A percentile compares a stretch with the other conserved stretches of the same genome.
phyloP scores from a whole-genome alignment of 371 early-diverging fungal genomes.

The Mucor irregularis region DNA sequence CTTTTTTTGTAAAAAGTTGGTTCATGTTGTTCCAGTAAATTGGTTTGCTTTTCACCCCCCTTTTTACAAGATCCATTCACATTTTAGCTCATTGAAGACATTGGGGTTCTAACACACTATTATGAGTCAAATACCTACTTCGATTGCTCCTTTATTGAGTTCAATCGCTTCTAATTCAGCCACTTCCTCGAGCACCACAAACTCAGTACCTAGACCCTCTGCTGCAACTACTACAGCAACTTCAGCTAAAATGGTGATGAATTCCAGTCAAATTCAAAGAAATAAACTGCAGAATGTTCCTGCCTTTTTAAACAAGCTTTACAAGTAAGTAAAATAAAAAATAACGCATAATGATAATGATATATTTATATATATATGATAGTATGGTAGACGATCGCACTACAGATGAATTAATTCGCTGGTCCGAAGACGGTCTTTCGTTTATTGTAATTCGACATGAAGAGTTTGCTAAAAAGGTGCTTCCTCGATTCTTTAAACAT shows the following conservation, averaged over 20 bases:
- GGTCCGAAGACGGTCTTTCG: slow-evolving; percentile 77
- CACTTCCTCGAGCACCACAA: neutral
- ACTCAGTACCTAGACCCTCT: neutral
- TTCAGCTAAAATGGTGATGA: slow-evolving; percentile 22
- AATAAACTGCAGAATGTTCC: slow-evolving; percentile 68
- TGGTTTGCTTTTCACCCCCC: too few species aligned
- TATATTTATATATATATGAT: neutral
- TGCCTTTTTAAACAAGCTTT: slow-evolving; percentile 87
- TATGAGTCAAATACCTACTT: slow-evolving; percentile 25
- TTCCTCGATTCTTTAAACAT: slow-evolving; percentile 92
- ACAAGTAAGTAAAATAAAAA: slow-evolving; percentile 52
- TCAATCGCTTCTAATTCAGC: slow-evolving; percentile 16
- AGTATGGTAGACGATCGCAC: slow-evolving; percentile 73
- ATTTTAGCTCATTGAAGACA: too few species aligned
- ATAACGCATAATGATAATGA: neutral
- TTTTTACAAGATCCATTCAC: too few species aligned
- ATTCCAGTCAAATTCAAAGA: slow-evolving; percentile 27
- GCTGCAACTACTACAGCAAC: neutral
- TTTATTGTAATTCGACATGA: slow-evolving; percentile 71
- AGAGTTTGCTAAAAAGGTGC: slow-evolving; percentile 83
- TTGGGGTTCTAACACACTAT: too few species aligned
- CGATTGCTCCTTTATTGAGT: slow-evolving; percentile 18
- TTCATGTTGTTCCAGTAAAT: too few species aligned
- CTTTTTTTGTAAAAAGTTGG: too few species aligned
- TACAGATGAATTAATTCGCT: slow-evolving; percentile 71